phyloP scores from a whole-genome alignment of 2,329 filamentous ascomycete genomes.

The Neonectria coccinea region DNA sequence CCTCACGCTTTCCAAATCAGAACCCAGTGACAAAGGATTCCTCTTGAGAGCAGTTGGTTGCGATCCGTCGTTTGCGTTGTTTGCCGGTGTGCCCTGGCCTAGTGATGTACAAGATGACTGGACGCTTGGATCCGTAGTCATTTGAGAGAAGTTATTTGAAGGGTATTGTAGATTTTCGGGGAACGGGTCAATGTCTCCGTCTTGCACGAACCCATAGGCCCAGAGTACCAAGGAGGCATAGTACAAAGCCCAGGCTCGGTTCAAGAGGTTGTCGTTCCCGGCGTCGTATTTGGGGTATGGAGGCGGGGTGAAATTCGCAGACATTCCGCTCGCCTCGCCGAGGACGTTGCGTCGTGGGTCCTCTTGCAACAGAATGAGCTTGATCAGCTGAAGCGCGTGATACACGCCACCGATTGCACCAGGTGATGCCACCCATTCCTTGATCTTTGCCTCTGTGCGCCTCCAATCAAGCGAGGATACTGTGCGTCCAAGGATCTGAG shows the following conservation, averaged over 20 bases:
- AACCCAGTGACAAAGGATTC: constrained; percentile 31
- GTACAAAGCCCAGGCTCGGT: constrained; percentile 44
- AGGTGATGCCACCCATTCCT: constrained; percentile 45
- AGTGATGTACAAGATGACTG: constrained; percentile 33
- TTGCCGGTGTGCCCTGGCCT: constrained; percentile 16
- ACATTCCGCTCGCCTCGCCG: constrained; percentile 27
- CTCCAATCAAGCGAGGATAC: constrained; percentile 46
- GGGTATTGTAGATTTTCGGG: constrained; percentile 44
- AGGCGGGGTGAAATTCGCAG: constrained; percentile 34
- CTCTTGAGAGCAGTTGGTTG: constrained; percentile 36
- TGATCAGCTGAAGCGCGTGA: constrained; percentile 44
- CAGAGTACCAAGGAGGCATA: constrained; percentile 45
- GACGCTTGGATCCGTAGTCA: constrained; percentile 35
- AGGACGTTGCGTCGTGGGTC: constrained; percentile 30
- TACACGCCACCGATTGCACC: constrained; percentile 46
- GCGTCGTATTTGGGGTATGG: constrained; percentile 43
- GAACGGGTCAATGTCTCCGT: constrained; percentile 44
- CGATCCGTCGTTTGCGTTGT: constrained; percentile 30
- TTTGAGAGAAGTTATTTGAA: constrained; percentile 26
- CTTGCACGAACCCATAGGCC: constrained; percentile 46
- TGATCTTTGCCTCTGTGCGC: constrained; percentile 45
- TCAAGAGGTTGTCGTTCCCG: constrained; percentile 41
- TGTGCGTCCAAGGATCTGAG: constrained; percentile 43
- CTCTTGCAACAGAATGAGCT: constrained; percentile 43
- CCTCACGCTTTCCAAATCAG: constrained; percentile 38